These are phyloP conservation scores for Eleusine indica DNA, from an alignment of 176 grass and related monocot species.

Conservation along the genomic window DNA sequence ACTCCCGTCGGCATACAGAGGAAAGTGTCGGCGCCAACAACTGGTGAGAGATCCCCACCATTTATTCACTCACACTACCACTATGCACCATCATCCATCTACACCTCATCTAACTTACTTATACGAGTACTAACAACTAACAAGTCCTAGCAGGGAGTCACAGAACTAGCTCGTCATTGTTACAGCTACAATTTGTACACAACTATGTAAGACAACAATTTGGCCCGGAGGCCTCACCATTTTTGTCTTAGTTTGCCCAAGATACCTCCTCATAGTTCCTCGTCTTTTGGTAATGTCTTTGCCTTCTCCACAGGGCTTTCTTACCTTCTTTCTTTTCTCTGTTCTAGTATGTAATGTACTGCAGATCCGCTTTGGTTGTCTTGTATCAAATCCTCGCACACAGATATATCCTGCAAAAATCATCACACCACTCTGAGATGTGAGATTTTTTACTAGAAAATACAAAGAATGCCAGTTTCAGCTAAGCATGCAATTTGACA, in stretches of 20 bases:
- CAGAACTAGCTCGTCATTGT: slow-evolving; percentile 5
- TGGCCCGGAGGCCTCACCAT: background rate
- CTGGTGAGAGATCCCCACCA: background rate
- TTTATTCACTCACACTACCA: background rate
- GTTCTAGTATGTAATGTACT: slow-evolving; percentile 24
- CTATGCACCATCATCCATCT: background rate
- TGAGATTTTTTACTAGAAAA: background rate
- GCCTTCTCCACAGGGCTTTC: background rate
- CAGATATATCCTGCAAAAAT: slow-evolving; percentile 44
- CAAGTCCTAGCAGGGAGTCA: slow-evolving; percentile 6
- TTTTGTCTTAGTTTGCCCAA: background rate
- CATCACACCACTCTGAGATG: background rate
- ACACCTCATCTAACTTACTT: background rate
- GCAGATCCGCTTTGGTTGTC: slow-evolving; percentile 18
- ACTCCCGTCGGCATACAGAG: background rate
- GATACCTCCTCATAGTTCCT: background rate
- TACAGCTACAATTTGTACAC: slow-evolving; percentile 29
- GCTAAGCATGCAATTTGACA: background rate
- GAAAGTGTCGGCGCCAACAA: background rate
- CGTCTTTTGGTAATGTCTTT: background rate
- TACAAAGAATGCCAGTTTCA: background rate
- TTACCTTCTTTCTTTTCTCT: slow-evolving; percentile 14
- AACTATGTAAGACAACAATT: background rate
- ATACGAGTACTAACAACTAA: background rate
- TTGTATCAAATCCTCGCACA: slow-evolving; percentile 39